Evolutionary conservation across 1,284 basidiomycete species (phyloP).

Genomic region (Crepidotus sp.): DNA sequence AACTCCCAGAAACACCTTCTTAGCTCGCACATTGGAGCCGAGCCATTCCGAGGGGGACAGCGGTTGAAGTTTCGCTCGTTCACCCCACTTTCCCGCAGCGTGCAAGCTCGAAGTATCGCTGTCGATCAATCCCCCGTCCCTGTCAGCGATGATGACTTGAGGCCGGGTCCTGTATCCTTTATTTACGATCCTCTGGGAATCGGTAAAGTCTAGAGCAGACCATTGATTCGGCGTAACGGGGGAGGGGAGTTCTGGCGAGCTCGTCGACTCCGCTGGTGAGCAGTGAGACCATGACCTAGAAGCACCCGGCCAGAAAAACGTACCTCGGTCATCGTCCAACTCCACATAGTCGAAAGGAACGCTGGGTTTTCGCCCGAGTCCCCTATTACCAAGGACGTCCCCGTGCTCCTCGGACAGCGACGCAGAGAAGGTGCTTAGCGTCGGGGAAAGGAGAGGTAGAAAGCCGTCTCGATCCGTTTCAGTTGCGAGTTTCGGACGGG

Average conservation of each 20-base stretch:
- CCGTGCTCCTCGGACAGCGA: constrained; percentile 11
- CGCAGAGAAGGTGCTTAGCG: constrained; percentile 8
- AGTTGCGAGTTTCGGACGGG: not conserved
- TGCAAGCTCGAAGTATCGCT: constrained; percentile 4
- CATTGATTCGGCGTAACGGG: not conserved
- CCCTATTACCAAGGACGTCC: not conserved
- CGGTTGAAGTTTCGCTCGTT: constrained; percentile 1
- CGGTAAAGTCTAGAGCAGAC: not conserved
- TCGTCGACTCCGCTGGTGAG: not conserved
- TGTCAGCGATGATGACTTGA: constrained; percentile 9
- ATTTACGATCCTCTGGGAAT: not conserved
- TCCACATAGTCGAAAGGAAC: not conserved
- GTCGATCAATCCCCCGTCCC: not conserved
- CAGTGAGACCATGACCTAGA: not conserved
- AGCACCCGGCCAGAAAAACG: not conserved
- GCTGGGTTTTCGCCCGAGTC: not conserved
- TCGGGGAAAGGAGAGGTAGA: constrained; percentile 8
- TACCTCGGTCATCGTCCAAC: constrained; percentile 4
- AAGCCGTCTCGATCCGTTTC: constrained; percentile 1
- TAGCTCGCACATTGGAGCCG: constrained; percentile 4
- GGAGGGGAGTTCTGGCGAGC: not conserved
- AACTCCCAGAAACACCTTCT: not conserved
- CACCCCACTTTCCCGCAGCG: constrained; percentile 2
- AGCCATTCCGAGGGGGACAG: constrained; percentile 16
- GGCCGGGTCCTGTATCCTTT: constrained; percentile 1